phyloP scores from a whole-genome alignment of 805 yeast genomes.

The Myxozyma sirexii region DNA sequence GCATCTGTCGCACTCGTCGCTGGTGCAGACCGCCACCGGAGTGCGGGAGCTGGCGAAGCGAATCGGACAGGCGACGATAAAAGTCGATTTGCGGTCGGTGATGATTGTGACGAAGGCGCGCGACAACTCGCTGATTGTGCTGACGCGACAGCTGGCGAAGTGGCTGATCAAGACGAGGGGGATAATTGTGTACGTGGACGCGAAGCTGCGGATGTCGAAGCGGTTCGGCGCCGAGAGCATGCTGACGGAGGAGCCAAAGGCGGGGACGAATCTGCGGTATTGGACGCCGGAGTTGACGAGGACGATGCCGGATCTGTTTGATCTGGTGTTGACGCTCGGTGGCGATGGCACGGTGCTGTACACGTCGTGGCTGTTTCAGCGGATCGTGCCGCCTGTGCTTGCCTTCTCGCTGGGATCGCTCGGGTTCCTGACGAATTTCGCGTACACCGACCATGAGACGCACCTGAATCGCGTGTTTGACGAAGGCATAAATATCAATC shows the following conservation, averaged over 20 bases:
- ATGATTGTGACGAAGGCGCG: conserved; percentile 89
- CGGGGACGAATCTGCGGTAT: conserved; percentile 54
- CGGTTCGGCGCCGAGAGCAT: conserved; percentile 65
- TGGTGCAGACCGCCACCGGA: conserved; percentile 40
- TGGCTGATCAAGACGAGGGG: conserved; percentile 59
- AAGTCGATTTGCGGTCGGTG: conserved; percentile 67
- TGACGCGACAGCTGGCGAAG: conserved; percentile 77
- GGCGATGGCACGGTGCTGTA: conserved; percentile 96
- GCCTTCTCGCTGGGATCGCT: conserved; percentile 74
- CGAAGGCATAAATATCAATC: conserved; percentile 72
- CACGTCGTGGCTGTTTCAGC: conserved; percentile 78
- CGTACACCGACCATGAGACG: conserved; percentile 69
- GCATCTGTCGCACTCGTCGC: conserved; percentile 28
- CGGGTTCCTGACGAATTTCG: conserved; percentile 79
- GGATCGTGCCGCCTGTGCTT: conserved; percentile 86
- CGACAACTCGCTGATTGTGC: conserved; percentile 72
- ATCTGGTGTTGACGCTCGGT: conserved; percentile 84
- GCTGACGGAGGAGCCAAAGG: conserved; percentile 47
- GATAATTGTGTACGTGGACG: conserved; percentile 70
- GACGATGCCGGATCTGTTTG: conserved; percentile 48
- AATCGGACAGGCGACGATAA: conserved; percentile 45
- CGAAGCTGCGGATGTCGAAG: conserved; percentile 60
- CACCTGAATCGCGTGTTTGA: conserved; percentile 61
- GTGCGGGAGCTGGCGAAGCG: conserved; percentile 40
- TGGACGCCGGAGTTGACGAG: conserved; percentile 68